Evolutionary conservation across 2,329 filamentous ascomycete species (phyloP), one percentile per base, ranked within the genome.

Genomic region (Cordyceps cicadae): DNA sequence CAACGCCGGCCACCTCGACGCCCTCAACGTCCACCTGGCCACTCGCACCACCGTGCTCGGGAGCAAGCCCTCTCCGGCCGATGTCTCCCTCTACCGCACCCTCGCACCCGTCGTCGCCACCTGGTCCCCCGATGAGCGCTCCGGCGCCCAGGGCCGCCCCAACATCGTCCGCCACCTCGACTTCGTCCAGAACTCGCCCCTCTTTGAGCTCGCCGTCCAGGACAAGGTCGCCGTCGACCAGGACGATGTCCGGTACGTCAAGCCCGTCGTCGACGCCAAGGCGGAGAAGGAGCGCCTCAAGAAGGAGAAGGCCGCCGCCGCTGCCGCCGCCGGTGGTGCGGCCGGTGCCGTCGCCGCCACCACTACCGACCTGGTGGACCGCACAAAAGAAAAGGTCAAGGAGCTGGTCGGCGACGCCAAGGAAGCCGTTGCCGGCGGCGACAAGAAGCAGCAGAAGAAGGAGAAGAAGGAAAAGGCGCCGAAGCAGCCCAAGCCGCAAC

Each of bases 211-310:
- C 63, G 82, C 83, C 63, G 77, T 96, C 65, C 79, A 81, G 63
- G 84, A 87, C 15, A 96, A 94, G 81, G 77, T 97, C 69, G 77
- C 78, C 66, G 83, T 97, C 66, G 87, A 97, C 73, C 78, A 85
- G 55, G 86, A 92, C 68, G 88, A 92, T 67, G 84, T 97, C 62
- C 82, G 90, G 64, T 92, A 92, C 73, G 87, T 92, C 68, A 93
- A 94, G 78, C 93, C 93, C 67, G 89, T 89, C 21, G 85, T 93
- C 64, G 92, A 96, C 67, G 86, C 89, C 68, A 96, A 95, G 81
- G 92, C 92, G 61, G 93, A 97, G 81, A 97, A 97, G 81, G 92
- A 97, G 82, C 86, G 88, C 53, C 84, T 93, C 76, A 97, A 96
- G 87, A 96, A 95, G 81, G 92, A 96, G 78, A 96, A 96, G 81